Evolutionary conservation across 2,329 filamentous ascomycete species (phyloP).

Genomic region (Aspergillus spinulosporus): DNA sequence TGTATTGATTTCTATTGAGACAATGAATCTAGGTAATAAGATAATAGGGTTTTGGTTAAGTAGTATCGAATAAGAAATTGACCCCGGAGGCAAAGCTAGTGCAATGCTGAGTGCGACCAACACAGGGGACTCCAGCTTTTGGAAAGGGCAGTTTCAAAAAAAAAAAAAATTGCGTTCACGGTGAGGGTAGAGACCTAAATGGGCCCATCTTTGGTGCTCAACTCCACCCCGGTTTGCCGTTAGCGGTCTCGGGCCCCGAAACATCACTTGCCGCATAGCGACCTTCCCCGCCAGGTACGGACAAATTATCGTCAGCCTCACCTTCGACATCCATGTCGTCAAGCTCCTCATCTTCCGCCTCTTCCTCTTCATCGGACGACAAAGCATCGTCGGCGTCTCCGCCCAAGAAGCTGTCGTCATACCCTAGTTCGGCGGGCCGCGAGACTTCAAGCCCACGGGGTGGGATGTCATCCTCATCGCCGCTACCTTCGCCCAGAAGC

Average conservation of each 20-base stretch:
- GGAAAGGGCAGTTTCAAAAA: not conserved
- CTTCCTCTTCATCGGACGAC: constrained; percentile 34
- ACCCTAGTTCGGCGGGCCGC: constrained; percentile 25
- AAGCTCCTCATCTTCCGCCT: constrained; percentile 38
- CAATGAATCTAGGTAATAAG: not conserved
- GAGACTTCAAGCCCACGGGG: constrained; percentile 19
- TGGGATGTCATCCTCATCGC: constrained; percentile 35
- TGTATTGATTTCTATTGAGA: not conserved
- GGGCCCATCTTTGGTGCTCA: constrained; percentile 7
- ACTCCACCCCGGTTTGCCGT: constrained; percentile 22
- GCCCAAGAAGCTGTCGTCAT: constrained; percentile 30
- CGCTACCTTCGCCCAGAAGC: constrained; percentile 38
- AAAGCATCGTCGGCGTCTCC: constrained; percentile 26
- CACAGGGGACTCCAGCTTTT: not conserved
- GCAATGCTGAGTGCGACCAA: not conserved
- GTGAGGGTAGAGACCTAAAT: not conserved
- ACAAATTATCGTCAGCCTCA: constrained; percentile 35
- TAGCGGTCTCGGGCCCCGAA: constrained; percentile 24
- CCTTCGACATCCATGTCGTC: constrained; percentile 26
- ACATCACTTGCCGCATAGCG: constrained; percentile 36
- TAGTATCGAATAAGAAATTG: not conserved
- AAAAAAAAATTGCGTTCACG: not conserved
- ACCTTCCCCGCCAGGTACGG: constrained; percentile 33
- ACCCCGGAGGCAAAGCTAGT: not conserved
- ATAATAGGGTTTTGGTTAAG: not conserved